A percentile compares a stretch with the other conserved stretches of the same genome.
Evolutionary conservation across 1,139 yeast genomes (phyloP).

Genomic region (Ogataea hybrid): DNA sequence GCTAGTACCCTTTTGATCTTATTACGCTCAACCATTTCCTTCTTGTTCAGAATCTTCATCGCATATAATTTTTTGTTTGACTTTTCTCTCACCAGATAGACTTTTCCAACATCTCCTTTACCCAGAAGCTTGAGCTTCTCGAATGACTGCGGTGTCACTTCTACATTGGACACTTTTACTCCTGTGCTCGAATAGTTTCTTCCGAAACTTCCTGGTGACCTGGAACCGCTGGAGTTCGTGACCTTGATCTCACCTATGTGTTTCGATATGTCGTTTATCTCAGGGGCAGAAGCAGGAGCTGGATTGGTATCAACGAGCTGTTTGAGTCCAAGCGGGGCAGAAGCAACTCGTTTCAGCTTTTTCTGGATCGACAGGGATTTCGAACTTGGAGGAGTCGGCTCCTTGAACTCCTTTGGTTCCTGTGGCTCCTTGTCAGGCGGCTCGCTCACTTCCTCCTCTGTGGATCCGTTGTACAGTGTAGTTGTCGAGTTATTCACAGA

Average conservation of each 20-base stretch:
- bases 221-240: conserved; percentile 24
- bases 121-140: conserved; percentile 88
- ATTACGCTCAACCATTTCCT: conserved; percentile 93
- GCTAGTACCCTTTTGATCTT: conserved; percentile 93
- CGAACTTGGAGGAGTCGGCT: conserved; percentile 19
- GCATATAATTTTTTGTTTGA: conserved; percentile 76
- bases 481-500: conserved; percentile 29
- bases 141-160: conserved; percentile 83
- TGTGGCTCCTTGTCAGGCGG: not conserved
- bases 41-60: conserved; percentile 85
- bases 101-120: conserved; percentile 98
- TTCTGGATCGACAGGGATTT: conserved; percentile 40
- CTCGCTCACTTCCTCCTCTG: conserved; percentile 7
- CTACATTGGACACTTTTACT: conserved; percentile 69
- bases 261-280: conserved; percentile 41
- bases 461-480: conserved; percentile 12
- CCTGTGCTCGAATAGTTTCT: conserved; percentile 72
- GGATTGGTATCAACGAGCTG: conserved; percentile 22
- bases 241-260: conserved; percentile 55
- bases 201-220: conserved; percentile 30
- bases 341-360: conserved; percentile 71
- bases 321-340: conserved; percentile 65
- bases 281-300: conserved; percentile 13
- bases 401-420: not conserved
- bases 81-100: conserved; percentile 84